Evolutionary conservation across 202 grass and related monocot genomes (phyloP), one percentile per base, ranked within the genome.

Genomic region (Panicum hallii): DNA sequence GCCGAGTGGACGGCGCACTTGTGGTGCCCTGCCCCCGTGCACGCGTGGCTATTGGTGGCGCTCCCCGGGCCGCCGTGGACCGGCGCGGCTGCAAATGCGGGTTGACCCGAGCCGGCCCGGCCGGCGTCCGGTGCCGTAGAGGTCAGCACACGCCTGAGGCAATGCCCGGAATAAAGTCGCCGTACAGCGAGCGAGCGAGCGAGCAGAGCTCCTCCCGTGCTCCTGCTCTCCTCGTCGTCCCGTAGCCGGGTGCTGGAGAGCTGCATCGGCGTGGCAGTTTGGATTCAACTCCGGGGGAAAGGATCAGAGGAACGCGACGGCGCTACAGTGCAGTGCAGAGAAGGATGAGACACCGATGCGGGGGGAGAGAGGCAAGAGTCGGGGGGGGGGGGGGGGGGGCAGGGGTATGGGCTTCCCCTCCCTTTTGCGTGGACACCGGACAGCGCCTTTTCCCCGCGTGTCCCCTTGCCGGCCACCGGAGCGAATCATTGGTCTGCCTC

Each of bases 381-480:
- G n/a, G n/a, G n/a, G n/a, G n/a, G n/a, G n/a, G n/a, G n/a, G n/a
- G n/a, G n/a, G n/a, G 36, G 36, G 36, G 7, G 44, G 17, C 9
- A 46, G 46, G 67, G 23, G 23, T 48, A 74, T 54, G 58, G 75
- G 42, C 43, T 9, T 3, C 12, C 15, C 6, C 5, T 0, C 6
- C 19, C 5, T 6, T 47, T 28, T 47, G n/a, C 6, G 23, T 38
- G 70, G 78, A 63, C 71, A 80, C 17, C 6, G 65, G 78, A 40
- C 79, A 41, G 5, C 0, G 72, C 63, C 88, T 58, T 89, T 45
- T 36, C 28, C 15, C 5, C 1, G 15, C 40, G 5, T 86, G 83
- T 83, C 79, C 6, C 79, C 79, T 52, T 83, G 88, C 84, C 79
- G 83, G 83, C 50, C 74, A 80, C 60, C 56, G 74, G 74, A 79